Evolutionary conservation across 768 basidiomycete genomes (phyloP), one percentile per base, ranked within the genome.

Genomic region (Psilocybe cyanescens): DNA sequence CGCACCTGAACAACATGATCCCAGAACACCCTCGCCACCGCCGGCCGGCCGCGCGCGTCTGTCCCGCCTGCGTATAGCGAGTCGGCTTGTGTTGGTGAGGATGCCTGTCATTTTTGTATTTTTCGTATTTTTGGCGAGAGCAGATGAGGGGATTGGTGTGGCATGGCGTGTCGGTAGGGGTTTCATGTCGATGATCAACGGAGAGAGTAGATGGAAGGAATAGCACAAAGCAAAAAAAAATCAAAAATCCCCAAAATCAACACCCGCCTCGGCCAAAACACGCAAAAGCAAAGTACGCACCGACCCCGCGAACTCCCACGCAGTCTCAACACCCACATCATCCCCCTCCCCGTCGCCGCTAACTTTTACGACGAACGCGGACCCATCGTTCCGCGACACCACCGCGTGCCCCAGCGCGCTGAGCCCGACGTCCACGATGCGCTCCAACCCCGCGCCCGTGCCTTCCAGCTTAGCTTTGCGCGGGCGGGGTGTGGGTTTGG

Each of bases 341-440:
- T 84, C 68, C 11, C 72, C 71, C 63, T 79, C 68, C 37, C 76
- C 60, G 14, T 52, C 33, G 5, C 58, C 51, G 3, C 77, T 81
- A 2, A 81, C 81, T 14, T 76, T 75, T 5, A 77, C 76, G 6
- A 94, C 78, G 39, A 82, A 78, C 5, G 83, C 84, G 4, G 80
- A 76, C 0, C 88, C 90, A 63, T 87, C 84, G 1, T 77, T 70
- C 52, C 78, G 77, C 50, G 86, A 67, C 3, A 83, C 90, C 19
- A 96, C 76, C 37, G 93, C 79, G 19, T 84, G 74, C 0, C 91
- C 93, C 30, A 79, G 69, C 0, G 70, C 65, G n/a, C 75, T 70
- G 37, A 92, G 75, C 9, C 87, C 87, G 5, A 92, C 75, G 65
- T 94, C 90, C 12, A 84, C 58, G 19, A 96, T 75, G 31, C 75